Evolutionary conservation across 331 rosid genomes (phyloP).

Genomic region (Acacia concinna): DNA sequence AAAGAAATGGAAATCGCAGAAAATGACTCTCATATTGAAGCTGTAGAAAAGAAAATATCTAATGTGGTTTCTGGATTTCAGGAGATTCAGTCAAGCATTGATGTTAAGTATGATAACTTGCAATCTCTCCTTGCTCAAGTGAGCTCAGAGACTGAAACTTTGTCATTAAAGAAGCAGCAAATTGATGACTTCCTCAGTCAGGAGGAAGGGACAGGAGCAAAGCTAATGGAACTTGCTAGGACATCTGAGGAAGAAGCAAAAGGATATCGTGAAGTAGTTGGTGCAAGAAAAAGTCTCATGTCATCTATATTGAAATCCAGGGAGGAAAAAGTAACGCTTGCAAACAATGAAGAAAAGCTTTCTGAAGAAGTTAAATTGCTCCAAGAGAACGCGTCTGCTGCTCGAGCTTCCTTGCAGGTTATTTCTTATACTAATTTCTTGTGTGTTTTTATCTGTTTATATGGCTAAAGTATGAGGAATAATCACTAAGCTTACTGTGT

Average conservation of each 20-base stretch:
- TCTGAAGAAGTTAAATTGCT: conserved; percentile 59
- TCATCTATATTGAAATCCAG: conserved; percentile 57
- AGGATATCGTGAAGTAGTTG: conserved; percentile 46
- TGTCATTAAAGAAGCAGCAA: conserved; percentile 53
- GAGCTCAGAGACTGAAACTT: conserved; percentile 49
- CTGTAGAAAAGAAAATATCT: conserved; percentile 61
- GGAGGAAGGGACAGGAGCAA: conserved; percentile 58
- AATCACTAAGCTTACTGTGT: background rate
- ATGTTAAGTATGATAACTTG: conserved; percentile 52
- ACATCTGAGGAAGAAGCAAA: conserved; percentile 68
- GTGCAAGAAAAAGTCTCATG: conserved; percentile 65
- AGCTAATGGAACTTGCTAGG: conserved; percentile 52
- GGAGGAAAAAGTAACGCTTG: conserved; percentile 63
- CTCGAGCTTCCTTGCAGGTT: conserved; percentile 80
- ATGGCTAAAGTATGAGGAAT: conserved; percentile 20
- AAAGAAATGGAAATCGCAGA: conserved; percentile 76
- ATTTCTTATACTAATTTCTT: conserved; percentile 26
- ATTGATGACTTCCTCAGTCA: conserved; percentile 47
- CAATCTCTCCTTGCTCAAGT: conserved; percentile 55
- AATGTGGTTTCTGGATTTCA: conserved; percentile 58
- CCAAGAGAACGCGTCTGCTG: conserved; percentile 59
- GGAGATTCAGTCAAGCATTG: conserved; percentile 58
- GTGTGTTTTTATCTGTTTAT: conserved; percentile 17
- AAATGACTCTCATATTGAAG: conserved; percentile 52
- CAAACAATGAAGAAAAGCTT: conserved; percentile 68